Evolutionary conservation across 2,329 filamentous ascomycete species (phyloP), one percentile per base, ranked within the genome.

Genomic region (Didymella keratinophila): DNA sequence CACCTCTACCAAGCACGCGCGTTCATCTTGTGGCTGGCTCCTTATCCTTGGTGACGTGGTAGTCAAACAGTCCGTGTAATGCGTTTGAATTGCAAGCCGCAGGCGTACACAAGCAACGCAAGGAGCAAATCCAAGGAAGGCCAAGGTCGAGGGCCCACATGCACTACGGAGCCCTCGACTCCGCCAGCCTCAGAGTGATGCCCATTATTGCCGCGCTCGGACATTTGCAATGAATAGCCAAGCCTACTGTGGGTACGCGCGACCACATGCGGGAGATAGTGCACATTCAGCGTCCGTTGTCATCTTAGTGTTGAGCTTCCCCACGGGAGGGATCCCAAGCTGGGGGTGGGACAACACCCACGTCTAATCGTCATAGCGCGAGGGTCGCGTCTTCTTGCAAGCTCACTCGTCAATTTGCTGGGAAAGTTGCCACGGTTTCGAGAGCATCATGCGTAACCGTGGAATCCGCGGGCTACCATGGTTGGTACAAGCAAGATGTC

Each of bases 61-160:
- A 71, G 65, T 69, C 66, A 70, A 69, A 70, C 68, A 63, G 60
- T 57, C 55, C 61, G 66, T 73, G 67, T 63, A 69, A 71, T 70
- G 58, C n/a, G n/a, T n/a, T 62, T 67, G 63, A 54, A 67, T 66
- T 64, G 61, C 65, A 68, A 64, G 64, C 56, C 63, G 50, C 61
- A 52, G 65, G 64, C 58, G 63, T 62, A 64, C 67, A 74, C 72
- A 75, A 75, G 72, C 71, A 74, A 72, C 63, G 68, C 70, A 75
- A 73, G 73, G 72, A 70, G 69, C 60, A 70, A 50, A 34, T 25
- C 72, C 69, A 75, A 75, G 72, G 53, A 20, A 58, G 71, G 72
- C 73, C 74, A 76, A 72, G 71, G 21, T 43, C 20, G 21, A 47
- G 55, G 53, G 58, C 66, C 65, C 66, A 69, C 63, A 58, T 50